Base-by-base conservation (phyloP, 2,329 filamentous ascomycete species). In the Colletotrichum sp. region DNA sequence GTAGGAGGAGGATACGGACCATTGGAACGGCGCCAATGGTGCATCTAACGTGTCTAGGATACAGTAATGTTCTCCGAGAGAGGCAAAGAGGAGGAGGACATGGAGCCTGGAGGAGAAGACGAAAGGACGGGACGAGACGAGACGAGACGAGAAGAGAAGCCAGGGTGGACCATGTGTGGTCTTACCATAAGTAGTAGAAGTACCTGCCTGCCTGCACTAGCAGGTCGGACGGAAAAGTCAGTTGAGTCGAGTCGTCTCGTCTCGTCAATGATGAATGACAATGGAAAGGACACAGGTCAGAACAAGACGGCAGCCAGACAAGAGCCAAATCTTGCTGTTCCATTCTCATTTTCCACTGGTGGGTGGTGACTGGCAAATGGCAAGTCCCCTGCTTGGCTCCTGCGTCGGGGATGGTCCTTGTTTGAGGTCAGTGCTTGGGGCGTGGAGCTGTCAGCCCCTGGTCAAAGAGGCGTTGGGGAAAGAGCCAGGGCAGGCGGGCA, bases 351-450 rank as follows among this genome's bases (percentile, higher is more conserved):
- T 60, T 59, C 52, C 43, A 21, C 43, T 52, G 43, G 43, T 13
- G 43, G 43, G n/a, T 52, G n/a, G 43, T 52, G 43, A 34, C 24
- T 60, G 30, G 48, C 26, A 52, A 61, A 61, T 16, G 24, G 18
- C 28, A 61, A 21, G 69, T 67, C 61, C 36, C 59, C 39, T 63
- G 69, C 30, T 67, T 39, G 52, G 52, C 61, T 67, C 69, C 39
- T 75, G 32, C 59, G 32, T 66, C 55, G 64, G 73, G 73, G 73
- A 73, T 75, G 21, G 59, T 65, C 73, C 73, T 68, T 73, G 70
- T 75, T 73, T 68, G 64, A 73, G 73, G 70, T 36, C 73, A 75
- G 48, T 75, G 73, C 73, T 68, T 55, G 72, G 69, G 61, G 55
- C 57, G 69, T 55, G 55, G 43, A 52, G 43, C 43, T 52, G 43